These are phyloP conservation scores for Aspergillus sp. DNA, from an alignment of 2,329 filamentous ascomycete genomes.

Conservation along the genomic window DNA sequence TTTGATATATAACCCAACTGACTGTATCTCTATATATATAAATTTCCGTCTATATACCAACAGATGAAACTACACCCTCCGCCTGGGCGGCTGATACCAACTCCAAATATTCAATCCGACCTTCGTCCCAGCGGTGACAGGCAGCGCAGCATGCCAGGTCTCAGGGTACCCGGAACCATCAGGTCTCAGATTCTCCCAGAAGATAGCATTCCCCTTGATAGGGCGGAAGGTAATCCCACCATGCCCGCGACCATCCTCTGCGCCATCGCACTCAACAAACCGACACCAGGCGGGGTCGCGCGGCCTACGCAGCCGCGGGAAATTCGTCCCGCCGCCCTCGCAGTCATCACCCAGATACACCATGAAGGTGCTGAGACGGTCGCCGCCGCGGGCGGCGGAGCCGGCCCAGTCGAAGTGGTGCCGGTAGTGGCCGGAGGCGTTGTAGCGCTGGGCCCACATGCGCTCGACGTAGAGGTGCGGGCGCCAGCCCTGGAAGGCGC, in stretches of 20 bases:
- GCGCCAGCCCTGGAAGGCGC: conserved; percentile 61
- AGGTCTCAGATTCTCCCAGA: conserved; percentile 59
- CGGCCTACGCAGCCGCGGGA: conserved; percentile 52
- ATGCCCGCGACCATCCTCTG: conserved; percentile 9
- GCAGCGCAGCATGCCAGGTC: conserved; percentile 61
- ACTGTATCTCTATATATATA: not conserved
- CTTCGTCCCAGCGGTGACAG: conserved; percentile 56
- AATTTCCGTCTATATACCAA: too few relatives aligned
- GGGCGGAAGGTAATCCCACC: conserved; percentile 59
- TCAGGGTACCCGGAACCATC: conserved; percentile 59
- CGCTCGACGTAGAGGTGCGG: conserved; percentile 59
- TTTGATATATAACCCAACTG: not conserved
- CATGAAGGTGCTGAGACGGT: conserved; percentile 60
- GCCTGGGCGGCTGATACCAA: conserved; percentile 50
- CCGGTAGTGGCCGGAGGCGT: conserved; percentile 56
- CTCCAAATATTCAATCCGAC: conserved; percentile 66
- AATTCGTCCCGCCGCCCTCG: conserved; percentile 60
- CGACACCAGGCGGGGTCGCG: conserved; percentile 52
- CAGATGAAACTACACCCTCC: not conserved
- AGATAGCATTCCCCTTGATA: conserved; percentile 58
- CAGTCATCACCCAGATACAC: conserved; percentile 57
- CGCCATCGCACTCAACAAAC: conserved; percentile 55
- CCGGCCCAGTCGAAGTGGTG: conserved; percentile 61
- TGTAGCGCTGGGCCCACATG: conserved; percentile 61
- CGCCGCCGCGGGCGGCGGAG: conserved; percentile 35